phyloP scores from a whole-genome alignment of 768 basidiomycete genomes.

The Dendrothele bispora region DNA sequence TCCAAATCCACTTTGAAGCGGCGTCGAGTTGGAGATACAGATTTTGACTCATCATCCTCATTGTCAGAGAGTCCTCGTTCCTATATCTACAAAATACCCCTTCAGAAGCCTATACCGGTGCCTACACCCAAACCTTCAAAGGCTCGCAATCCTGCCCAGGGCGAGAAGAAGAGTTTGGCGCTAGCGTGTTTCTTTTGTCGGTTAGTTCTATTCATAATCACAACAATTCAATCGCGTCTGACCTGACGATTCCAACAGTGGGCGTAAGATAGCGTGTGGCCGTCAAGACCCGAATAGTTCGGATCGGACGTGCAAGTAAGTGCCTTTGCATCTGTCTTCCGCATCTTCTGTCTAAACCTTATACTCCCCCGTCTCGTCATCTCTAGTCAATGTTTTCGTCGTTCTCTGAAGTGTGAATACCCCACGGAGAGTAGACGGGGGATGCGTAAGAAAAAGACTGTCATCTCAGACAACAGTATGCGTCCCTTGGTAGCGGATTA shows the following conservation, averaged over 20 bases:
- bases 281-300: conserved; percentile 32
- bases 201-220: conserved; percentile 11
- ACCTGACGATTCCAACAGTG: neutral
- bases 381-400: conserved; percentile 69
- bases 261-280: conserved; percentile 40
- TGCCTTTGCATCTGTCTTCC: neutral
- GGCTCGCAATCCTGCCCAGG: conserved; percentile 3
- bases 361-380: conserved; percentile 20
- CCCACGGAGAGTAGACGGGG: conserved; percentile 71
- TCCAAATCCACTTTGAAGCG: too few relatives aligned
- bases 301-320: conserved; percentile 44
- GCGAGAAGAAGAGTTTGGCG: conserved; percentile 34
- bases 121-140: conserved; percentile 4
- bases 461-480: too few relatives aligned
- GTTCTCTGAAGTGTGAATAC: conserved; percentile 70
- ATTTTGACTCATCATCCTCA: too few relatives aligned
- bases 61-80: neutral
- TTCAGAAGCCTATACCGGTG: conserved; percentile 2
- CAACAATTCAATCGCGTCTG: neutral
- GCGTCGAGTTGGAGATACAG: too few relatives aligned
- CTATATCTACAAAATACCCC: conserved; percentile 9
- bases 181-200: conserved; percentile 41
- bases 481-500: too few relatives aligned
- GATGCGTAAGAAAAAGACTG: conserved; percentile 53
- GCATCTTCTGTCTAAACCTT: neutral